Conservation (phyloP, 345 rosid genomes). For the Luvunga scandens region DNA sequence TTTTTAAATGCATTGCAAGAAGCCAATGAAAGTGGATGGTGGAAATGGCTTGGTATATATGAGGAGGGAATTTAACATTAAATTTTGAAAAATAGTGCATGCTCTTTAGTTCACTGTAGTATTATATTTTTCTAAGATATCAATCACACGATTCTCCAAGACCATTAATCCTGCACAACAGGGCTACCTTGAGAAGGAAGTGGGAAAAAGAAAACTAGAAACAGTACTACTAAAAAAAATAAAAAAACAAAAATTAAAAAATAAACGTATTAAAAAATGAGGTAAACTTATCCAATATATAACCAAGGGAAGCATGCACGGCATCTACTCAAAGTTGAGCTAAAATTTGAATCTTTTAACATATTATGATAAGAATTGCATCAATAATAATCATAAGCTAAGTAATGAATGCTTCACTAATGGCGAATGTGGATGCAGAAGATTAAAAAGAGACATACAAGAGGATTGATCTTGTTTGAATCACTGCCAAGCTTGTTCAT, state of each 20-base stretch:
- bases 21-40: not conserved
- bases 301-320: not conserved
- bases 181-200: not conserved
- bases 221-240: not conserved
- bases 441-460: conserved; percentile 37
- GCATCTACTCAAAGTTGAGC: not conserved
- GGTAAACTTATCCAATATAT: not conserved
- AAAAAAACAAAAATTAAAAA: not conserved
- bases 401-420: not conserved
- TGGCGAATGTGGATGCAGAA: conserved; percentile 1
- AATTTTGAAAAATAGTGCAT: not conserved
- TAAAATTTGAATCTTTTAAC: not conserved
- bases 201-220: not conserved
- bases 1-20: not conserved
- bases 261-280: not conserved
- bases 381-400: not conserved
- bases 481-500: conserved; percentile 91
- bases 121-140: not conserved
- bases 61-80: not conserved
- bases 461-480: conserved; percentile 83
- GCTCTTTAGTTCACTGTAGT: not conserved
- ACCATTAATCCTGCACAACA: not conserved
- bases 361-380: not conserved
- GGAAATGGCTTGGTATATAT: not conserved
- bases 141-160: not conserved